Base-by-base conservation (phyloP, 2,329 filamentous ascomycete genomes). In the Tolypocladium paradoxum region DNA sequence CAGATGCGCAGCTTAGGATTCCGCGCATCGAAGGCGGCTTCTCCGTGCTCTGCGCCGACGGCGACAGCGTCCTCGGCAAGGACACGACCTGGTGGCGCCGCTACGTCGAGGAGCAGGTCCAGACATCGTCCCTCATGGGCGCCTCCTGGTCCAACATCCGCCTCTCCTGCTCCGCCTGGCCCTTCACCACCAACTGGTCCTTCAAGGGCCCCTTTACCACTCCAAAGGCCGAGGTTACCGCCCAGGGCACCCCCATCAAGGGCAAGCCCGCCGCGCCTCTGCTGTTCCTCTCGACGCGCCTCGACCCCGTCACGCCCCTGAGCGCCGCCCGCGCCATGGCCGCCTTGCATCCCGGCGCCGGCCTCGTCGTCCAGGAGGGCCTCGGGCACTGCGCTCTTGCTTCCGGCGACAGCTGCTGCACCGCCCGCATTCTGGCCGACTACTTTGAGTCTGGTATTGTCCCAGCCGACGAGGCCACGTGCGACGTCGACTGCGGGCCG, bases 271-370 rank as follows among this genome's bases (percentile, higher is more conserved):
- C 62, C 0, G 70, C 70, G 4, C 74, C 75, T 4, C 55, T 77
- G 29, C 60, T 78, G 31, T 75, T 75, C 59, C 56, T 77, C 4
- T 66, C 69, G 12, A 73, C 70, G 51, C 56, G 64, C 6, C 65
- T 70, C 7, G 75, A 77, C 53, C 75, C 76, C 14, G 70, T 76
- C 12, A 77, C 75, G 29, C 75, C 75, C 6, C 57, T 72, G 37
- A 48, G 49, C 50, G 67, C 54, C 68, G 74, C 62, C 64, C 72
- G 56, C 6, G 53, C 51, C 34, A 66, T 65, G 59, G 57, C 63
- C 7, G 50, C 46, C 35, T 22, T 48, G 7, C 65, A 69, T 47
- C 62, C 63, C 1, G 64, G 62, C 18, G 58, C 67, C 1, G 55
- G 54, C 1, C 57, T 70, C 12, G 54, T 68, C 24, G 54, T 69